A percentile compares a stretch with the other conserved stretches of the same genome.
Evolutionary conservation across 495 filamentous ascomycete species (phyloP).

Genomic region (Clohesyomyces aquaticus): DNA sequence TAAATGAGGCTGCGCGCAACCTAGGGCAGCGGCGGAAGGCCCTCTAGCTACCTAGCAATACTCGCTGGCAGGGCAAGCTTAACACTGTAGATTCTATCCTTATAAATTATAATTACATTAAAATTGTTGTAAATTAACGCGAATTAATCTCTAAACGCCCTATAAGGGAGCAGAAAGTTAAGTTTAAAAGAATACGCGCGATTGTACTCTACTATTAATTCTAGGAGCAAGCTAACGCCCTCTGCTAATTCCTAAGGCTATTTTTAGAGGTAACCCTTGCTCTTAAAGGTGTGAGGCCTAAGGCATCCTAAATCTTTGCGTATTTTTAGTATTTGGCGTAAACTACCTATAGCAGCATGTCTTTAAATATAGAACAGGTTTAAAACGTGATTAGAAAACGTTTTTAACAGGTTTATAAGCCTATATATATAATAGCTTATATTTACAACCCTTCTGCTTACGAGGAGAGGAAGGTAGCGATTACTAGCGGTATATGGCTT

Average conservation of each 20-base stretch:
- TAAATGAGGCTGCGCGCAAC: neutral
- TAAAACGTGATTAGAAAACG: neutral
- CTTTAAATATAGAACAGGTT: neutral
- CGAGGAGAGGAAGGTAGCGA: neutral
- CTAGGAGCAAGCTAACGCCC: neutral
- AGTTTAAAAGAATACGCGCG: neutral
- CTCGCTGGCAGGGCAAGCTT: conserved; percentile 1
- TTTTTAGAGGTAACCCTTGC: conserved; percentile 1
- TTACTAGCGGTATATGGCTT: neutral
- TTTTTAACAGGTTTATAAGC: neutral
- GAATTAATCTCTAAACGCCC: no score
- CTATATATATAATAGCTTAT: neutral
- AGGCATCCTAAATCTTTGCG: neutral
- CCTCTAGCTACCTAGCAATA: conserved; percentile 2
- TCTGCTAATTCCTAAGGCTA: neutral
- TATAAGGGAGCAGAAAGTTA: neutral
- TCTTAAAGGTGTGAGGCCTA: neutral
- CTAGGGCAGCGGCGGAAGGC: neutral
- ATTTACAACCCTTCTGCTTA: conserved; percentile 1
- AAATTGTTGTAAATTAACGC: neutral
- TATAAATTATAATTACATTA: conserved; percentile 4
- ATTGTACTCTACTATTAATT: neutral
- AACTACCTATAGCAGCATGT: neutral
- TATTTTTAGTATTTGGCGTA: neutral
- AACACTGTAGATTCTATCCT: neutral